Base-by-base conservation (phyloP, 2,329 filamentous ascomycete genomes). In the Fusarium chaquense region DNA sequence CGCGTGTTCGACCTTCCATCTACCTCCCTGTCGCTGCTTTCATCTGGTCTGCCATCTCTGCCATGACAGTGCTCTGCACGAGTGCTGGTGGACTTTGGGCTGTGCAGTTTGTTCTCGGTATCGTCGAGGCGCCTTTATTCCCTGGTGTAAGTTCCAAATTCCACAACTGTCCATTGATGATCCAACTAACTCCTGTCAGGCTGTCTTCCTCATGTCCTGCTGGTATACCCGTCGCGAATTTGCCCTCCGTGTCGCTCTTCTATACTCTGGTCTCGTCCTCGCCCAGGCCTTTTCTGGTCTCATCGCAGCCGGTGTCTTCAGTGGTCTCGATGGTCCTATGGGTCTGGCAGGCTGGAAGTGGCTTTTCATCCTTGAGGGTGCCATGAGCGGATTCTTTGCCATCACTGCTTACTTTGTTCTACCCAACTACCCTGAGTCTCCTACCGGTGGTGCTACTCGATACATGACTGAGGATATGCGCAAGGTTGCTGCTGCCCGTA, bases 181-280 rank as follows among this genome's bases (percentile, higher is more conserved):
- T 2, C 0, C 1, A 33, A 26, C 16, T 33, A 7, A 40, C 7
- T 2, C 0, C 0, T 3, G 1, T 0, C 3, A 71, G 68, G 68
- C 68, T 1, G 65, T 71, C 15, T 71, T 71, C 47, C 61, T 71
- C 30, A 71, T 90, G 11, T 81, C 78, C 7, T 81, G 80, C 51
- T 91, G 89, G 87, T 92, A 92, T 69, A 91, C 89, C 1, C 83
- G 89, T 28, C 86, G 86, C 67, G 90, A 90, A 72, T 79, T 90
- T 1, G 87, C 85, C 4, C 81, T 89, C 24, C 82, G 88, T 13
- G 89, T 87, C 32, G 86, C 87, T 7, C 80, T 89, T 4, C 81
- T 79, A 9, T 79, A 84, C 54, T 87, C 87, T 0, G 90, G 89
- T 0, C 86, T 87, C 1, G 80, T 91, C 13, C 83, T 92, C 4